phyloP scores from a whole-genome alignment of 2,329 filamentous ascomycete genomes.

The Pyricularia grisea region DNA sequence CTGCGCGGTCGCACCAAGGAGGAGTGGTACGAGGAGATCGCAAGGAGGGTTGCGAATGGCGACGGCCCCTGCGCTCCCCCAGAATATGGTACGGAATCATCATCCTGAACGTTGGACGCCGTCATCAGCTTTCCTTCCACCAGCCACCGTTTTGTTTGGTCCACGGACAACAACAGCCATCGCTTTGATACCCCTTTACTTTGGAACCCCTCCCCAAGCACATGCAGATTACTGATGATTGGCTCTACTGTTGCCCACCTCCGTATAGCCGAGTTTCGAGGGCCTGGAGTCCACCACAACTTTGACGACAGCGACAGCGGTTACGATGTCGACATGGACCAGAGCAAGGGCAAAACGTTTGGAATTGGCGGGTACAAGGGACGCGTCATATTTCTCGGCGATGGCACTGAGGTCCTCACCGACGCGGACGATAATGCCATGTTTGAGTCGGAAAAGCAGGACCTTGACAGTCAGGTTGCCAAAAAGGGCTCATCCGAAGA shows the following conservation, averaged over 20 bases:
- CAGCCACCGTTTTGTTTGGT: neutral
- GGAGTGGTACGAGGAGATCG: constrained; percentile 96
- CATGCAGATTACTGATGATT: constrained; percentile 9
- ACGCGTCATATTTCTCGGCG: constrained; percentile 87
- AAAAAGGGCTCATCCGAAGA: constrained; percentile 38
- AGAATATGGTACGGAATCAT: constrained; percentile 87
- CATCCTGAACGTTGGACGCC: constrained; percentile 11
- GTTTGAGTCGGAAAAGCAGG: constrained; percentile 89
- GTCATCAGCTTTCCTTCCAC: neutral
- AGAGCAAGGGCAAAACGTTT: constrained; percentile 47
- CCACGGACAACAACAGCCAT: neutral
- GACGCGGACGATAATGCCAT: constrained; percentile 68
- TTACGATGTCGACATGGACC: constrained; percentile 66
- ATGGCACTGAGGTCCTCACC: constrained; percentile 86
- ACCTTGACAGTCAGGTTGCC: constrained; percentile 73
- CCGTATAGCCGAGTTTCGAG: constrained; percentile 68
- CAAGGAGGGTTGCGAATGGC: constrained; percentile 86
- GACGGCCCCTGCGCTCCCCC: constrained; percentile 97
- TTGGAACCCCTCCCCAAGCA: neutral
- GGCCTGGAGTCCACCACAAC: constrained; percentile 72
- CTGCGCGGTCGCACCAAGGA: constrained; percentile 89
- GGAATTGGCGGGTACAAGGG: constrained; percentile 64
- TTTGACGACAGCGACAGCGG: constrained; percentile 72
- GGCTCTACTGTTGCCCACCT: constrained; percentile 14
- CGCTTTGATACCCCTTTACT: neutral